phyloP scores from a whole-genome alignment of 2,329 filamentous ascomycete species.

The Xylaria sp. region DNA sequence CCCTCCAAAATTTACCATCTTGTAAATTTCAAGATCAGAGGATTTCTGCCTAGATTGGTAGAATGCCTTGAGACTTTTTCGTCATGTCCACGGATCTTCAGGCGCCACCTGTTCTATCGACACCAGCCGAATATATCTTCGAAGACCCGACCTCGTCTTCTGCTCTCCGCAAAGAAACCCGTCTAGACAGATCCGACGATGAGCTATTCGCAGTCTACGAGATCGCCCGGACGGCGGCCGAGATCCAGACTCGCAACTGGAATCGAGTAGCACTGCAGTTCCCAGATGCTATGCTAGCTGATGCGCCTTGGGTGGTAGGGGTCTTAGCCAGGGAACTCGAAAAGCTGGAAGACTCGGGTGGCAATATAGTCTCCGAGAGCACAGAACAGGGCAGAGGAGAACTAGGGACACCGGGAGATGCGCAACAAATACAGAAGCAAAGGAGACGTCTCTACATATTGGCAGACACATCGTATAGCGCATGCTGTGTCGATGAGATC shows the following conservation, averaged over 20 bases:
- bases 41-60: neutral
- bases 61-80: neutral
- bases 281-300: slow-evolving; percentile 88
- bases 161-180: slow-evolving; percentile 44
- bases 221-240: slow-evolving; percentile 78
- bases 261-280: slow-evolving; percentile 90
- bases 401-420: neutral
- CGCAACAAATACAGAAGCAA: slow-evolving; percentile 22
- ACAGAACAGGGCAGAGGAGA: slow-evolving; percentile 1
- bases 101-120: slow-evolving; percentile 69
- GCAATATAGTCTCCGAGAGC: neutral
- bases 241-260: slow-evolving; percentile 79
- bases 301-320: slow-evolving; percentile 83
- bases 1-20: slow-evolving; percentile 29
- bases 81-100: slow-evolving; percentile 60
- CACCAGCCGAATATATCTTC: slow-evolving; percentile 68
- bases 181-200: slow-evolving; percentile 62
- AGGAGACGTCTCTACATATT: slow-evolving; percentile 76
- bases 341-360: slow-evolving; percentile 23
- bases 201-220: slow-evolving; percentile 85
- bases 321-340: slow-evolving; percentile 58
- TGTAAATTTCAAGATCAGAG: neutral
- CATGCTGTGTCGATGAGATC: slow-evolving; percentile 96
- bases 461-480: slow-evolving; percentile 95
- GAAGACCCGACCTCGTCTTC: slow-evolving; percentile 58